Conservation (phyloP, 78 protist genomes). For the Salpingoeca rosetta region DNA sequence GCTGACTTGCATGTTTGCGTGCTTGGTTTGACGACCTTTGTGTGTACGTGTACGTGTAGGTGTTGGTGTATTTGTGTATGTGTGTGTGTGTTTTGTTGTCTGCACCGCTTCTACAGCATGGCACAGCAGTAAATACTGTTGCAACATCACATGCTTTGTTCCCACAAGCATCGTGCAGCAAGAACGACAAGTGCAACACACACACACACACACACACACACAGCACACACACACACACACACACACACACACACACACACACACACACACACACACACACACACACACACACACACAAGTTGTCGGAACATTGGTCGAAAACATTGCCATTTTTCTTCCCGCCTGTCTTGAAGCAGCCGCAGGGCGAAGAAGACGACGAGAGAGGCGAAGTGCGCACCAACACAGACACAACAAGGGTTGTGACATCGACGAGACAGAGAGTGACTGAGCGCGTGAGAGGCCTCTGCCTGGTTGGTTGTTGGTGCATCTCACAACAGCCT, state of each 20-base stretch:
- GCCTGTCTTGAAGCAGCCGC: too few relatives aligned
- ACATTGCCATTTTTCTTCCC: too few relatives aligned
- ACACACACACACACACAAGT: background rate
- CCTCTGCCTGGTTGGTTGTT: too few relatives aligned
- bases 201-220: background rate
- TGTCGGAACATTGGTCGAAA: background rate
- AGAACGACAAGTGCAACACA: background rate
- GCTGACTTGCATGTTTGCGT: too few relatives aligned
- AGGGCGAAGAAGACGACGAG: too few relatives aligned
- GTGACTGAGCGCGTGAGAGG: too few relatives aligned
- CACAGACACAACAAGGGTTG: too few relatives aligned
- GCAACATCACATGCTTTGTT: too few relatives aligned
- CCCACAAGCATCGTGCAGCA: background rate
- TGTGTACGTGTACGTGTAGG: background rate
- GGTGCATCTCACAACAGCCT: too few relatives aligned
- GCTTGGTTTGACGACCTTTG: background rate
- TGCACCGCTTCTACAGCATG: background rate
- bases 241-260: background rate
- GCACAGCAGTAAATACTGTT: background rate
- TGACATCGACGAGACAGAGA: too few relatives aligned
- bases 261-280: background rate
- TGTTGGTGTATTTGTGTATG: background rate
- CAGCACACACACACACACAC: background rate
- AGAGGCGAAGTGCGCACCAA: too few relatives aligned
- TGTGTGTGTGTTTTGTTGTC: background rate